These are phyloP conservation scores for Lachnellula arida DNA, from an alignment of 2,329 filamentous ascomycete genomes.

Conservation along the genomic window DNA sequence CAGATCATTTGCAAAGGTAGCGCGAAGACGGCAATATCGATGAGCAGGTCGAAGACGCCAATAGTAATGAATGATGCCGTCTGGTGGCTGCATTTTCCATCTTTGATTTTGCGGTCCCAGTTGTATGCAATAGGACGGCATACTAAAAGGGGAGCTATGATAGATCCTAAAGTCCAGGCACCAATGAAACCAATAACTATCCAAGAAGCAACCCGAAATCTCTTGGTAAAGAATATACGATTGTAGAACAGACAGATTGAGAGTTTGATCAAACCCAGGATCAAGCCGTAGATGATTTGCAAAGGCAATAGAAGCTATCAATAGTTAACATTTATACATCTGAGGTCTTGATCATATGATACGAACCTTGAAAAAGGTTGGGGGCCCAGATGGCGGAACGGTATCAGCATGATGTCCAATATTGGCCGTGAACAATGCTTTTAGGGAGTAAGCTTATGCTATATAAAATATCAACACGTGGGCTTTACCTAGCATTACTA, in stretches of 20 bases:
- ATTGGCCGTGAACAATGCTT: constrained; percentile 1
- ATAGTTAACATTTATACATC: not conserved
- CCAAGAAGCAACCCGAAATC: not conserved
- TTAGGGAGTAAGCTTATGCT: not conserved
- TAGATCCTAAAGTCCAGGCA: not conserved
- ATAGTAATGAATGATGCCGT: constrained; percentile 11
- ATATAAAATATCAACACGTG: not conserved
- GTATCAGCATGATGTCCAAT: constrained; percentile 2
- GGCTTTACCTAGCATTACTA: not conserved
- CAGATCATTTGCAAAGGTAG: constrained; percentile 35
- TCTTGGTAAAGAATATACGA: constrained; percentile 4
- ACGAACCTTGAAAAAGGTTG: constrained; percentile 1
- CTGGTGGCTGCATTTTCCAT: constrained; percentile 1
- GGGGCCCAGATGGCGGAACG: not conserved
- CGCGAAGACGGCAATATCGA: constrained; percentile 28
- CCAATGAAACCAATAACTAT: constrained; percentile 1
- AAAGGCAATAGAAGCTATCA: constrained; percentile 2
- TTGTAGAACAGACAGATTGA: constrained; percentile 23
- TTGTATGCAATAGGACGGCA: constrained; percentile 2
- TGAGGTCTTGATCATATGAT: not conserved
- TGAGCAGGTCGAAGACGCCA: constrained; percentile 2
- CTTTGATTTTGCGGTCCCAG: constrained; percentile 2
- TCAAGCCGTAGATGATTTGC: not conserved
- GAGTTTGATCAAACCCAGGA: constrained; percentile 20
- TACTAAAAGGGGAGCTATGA: not conserved